Base-by-base conservation (phyloP, 140 eudicot genomes). In the Flaveria floridana region DNA sequence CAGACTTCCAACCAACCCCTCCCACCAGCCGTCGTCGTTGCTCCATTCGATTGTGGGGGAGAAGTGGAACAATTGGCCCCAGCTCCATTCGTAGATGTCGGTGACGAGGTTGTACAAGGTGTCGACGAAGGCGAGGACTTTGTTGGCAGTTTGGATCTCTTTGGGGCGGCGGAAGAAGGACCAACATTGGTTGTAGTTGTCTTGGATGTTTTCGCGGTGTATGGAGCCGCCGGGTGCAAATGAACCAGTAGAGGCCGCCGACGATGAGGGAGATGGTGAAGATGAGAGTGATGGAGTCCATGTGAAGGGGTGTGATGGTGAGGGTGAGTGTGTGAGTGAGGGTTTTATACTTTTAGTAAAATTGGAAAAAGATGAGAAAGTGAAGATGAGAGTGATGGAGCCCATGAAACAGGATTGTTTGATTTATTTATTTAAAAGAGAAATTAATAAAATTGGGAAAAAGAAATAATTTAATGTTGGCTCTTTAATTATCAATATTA, bases 41-140 rank as follows among this genome's bases (percentile, higher is more conserved):
- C 28, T 25, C 28, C 28, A 25, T 25, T 25, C 23, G 65, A 93
- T 76, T 7, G 92, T 70, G 0, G 98, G 98, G 1, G 96, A 89
- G 48, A 93, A 93, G 46, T 93, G 98, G 71, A 93, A 89, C 48
- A 91, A 86, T 8, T 93, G 98, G 19, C 98, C 98, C 98, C 97
- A 93, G 0, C 96, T 93, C 97, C 97, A 93, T 41, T 93, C 98
- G 84, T 93, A 93, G 61, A 93, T 90, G 68, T 93, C 97, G 11
- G 99, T 93, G 61, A 93, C 98, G 66, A 93, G 88, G 44, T 93
- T 88, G 73, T 93, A 93, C 44, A 93, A 93, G 6, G 97, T 90
- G 71, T 90, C 94, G 12, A 93, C 96, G 73, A 93, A 93, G 13
- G 82, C 96, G 0, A 97, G 98, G 0, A 93, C 98, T 2, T 90